phyloP scores from a whole-genome alignment of 2,329 filamentous ascomycete genomes.

The Aspergillus viridinutans region DNA sequence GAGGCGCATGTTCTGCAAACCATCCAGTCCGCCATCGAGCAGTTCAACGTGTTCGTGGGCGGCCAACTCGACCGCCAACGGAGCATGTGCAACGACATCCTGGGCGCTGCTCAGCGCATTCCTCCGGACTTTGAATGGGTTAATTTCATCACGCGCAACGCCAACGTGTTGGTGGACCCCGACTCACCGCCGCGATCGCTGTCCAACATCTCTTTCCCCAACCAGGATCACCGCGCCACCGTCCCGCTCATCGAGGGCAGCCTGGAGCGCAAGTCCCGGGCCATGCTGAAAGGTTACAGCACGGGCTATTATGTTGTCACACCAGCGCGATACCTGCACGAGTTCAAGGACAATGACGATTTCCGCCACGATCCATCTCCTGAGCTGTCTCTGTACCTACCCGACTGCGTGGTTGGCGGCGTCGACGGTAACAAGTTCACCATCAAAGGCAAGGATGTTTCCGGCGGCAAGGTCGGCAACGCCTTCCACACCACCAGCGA shows the following conservation, averaged over 20 bases:
- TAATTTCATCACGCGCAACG: conserved; percentile 70
- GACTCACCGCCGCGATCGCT: conserved; percentile 69
- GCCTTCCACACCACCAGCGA: conserved; percentile 78
- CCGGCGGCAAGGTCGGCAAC: conserved; percentile 69
- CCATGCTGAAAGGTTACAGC: conserved; percentile 74
- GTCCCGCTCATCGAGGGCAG: conserved; percentile 81
- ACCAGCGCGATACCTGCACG: conserved; percentile 82
- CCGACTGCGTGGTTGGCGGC: conserved; percentile 76
- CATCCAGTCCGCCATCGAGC: conserved; percentile 74
- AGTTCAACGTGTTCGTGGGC: conserved; percentile 76
- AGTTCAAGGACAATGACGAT: conserved; percentile 90
- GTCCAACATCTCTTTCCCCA: conserved; percentile 74
- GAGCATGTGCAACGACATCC: conserved; percentile 78
- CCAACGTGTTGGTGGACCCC: conserved; percentile 71
- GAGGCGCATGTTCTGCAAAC: conserved; percentile 81
- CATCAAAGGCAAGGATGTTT: conserved; percentile 90
- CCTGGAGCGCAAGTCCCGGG: conserved; percentile 84
- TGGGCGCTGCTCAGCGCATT: conserved; percentile 70
- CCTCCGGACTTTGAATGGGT: conserved; percentile 88
- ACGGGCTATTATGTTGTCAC: conserved; percentile 88
- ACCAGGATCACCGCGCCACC: conserved; percentile 77
- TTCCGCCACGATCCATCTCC: conserved; percentile 58
- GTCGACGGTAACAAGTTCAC: conserved; percentile 79
- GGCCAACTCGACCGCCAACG: conserved; percentile 78
- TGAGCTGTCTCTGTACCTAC: conserved; percentile 85